These are phyloP conservation scores for Populus tremula DNA, from an alignment of 345 rosid genomes.

Conservation along the genomic window DNA sequence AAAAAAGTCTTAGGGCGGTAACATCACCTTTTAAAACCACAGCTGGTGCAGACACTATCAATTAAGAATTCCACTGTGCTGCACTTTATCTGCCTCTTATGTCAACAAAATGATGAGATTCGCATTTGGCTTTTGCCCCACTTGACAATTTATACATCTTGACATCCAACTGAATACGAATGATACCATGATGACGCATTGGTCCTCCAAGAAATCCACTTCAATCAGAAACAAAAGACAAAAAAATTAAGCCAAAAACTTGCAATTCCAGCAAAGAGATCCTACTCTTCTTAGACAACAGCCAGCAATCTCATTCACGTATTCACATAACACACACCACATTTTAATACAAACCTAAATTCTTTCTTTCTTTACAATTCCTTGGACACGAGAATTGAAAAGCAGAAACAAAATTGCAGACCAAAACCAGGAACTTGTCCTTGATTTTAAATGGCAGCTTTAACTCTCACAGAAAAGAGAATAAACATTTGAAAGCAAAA, in stretches of 20 bases:
- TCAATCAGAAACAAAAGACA: neutral
- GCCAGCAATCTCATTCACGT: conserved; percentile 13
- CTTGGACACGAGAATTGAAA: neutral
- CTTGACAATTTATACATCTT: too few species aligned
- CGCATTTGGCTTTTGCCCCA: neutral
- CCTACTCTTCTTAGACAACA: too few species aligned
- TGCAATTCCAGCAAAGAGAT: conserved; percentile 19
- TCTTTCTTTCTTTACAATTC: neutral
- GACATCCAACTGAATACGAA: neutral
- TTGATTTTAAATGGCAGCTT: neutral
- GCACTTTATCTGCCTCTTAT: neutral
- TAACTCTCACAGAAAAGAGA: neutral
- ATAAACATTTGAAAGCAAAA: neutral
- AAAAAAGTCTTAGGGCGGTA: neutral
- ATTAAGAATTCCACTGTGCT: neutral
- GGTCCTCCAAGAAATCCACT: neutral
- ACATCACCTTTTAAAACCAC: neutral
- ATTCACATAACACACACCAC: conserved; percentile 11
- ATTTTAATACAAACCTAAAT: neutral
- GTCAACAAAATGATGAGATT: neutral
- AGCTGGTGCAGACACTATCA: neutral
- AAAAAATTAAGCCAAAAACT: conserved; percentile 19
- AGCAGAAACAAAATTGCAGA: neutral
- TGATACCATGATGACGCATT: neutral
- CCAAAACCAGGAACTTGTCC: neutral